These are phyloP conservation scores for Pistacia atlantica DNA, from an alignment of 345 rosid genomes.

Conservation along the genomic window DNA sequence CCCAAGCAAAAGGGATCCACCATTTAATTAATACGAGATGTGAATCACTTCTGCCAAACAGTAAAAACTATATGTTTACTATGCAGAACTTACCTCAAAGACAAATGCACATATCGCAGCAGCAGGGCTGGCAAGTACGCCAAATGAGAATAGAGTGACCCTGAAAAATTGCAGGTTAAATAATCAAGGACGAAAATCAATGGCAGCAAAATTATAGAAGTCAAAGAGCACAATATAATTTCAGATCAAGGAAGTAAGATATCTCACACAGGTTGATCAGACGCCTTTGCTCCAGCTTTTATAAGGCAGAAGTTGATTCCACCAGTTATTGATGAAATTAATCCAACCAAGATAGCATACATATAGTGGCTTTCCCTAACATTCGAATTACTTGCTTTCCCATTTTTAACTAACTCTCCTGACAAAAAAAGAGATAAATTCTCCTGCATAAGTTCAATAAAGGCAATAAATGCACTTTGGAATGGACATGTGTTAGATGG, in stretches of 20 bases:
- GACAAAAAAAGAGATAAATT: conserved; percentile 17
- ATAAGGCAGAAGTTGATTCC: conserved; percentile 83
- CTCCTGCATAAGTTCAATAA: conserved; percentile 19
- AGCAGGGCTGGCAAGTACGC: conserved; percentile 72
- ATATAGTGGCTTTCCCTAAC: conserved; percentile 43
- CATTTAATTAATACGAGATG: too few relatives aligned
- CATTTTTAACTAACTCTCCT: conserved; percentile 36
- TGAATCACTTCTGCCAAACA: not conserved
- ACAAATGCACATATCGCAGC: conserved; percentile 66
- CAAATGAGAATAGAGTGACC: conserved; percentile 77
- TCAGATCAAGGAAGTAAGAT: conserved; percentile 6
- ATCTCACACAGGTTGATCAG: conserved; percentile 86
- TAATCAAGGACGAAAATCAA: not conserved
- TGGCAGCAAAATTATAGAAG: not conserved
- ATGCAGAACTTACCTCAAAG: conserved; percentile 59
- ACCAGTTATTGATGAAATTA: conserved; percentile 75
- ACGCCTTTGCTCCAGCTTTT: conserved; percentile 80
- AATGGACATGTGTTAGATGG: not conserved
- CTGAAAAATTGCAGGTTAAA: conserved; percentile 40
- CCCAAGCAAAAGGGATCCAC: too few relatives aligned
- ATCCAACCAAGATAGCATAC: conserved; percentile 59
- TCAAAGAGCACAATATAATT: not conserved
- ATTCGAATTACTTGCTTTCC: conserved; percentile 30
- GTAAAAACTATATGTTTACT: not conserved
- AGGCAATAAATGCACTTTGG: conserved; percentile 2